A percentile compares a stretch with the other conserved stretches of the same genome.
Conservation (phyloP, 176 grass and related monocot species). For the Pharus latifolius region DNA sequence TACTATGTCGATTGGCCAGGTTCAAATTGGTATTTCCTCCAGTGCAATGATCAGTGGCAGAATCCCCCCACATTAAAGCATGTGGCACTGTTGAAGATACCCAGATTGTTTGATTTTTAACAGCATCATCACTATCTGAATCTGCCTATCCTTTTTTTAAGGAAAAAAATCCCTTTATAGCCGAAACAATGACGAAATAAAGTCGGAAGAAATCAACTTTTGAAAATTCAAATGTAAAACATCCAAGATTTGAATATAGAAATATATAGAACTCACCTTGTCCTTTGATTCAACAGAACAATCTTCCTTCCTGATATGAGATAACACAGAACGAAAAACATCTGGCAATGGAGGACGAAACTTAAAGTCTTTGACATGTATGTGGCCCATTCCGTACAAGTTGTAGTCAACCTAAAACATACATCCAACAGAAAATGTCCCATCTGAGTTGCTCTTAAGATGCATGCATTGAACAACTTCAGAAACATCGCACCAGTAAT, state of each 20-base stretch:
- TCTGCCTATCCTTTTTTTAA: constrained; percentile 42
- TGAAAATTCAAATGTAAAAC: constrained; percentile 3
- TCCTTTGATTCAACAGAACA: constrained; percentile 28
- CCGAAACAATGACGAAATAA: not conserved
- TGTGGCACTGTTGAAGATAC: constrained; percentile 59
- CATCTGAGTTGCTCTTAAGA: not conserved
- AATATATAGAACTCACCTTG: constrained; percentile 9
- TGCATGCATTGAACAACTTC: not conserved
- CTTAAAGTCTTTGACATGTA: constrained; percentile 85
- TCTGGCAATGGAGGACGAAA: constrained; percentile 78
- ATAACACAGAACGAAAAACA: constrained; percentile 42
- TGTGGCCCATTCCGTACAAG: constrained; percentile 94
- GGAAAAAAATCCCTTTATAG: not conserved
- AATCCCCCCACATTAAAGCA: constrained; percentile 48
- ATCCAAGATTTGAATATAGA: not conserved
- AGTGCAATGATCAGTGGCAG: constrained; percentile 7
- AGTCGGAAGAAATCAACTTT: constrained; percentile 11
- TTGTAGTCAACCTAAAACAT: constrained; percentile 79
- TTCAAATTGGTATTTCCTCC: constrained; percentile 12
- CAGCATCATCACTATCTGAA: constrained; percentile 24
- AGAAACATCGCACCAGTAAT: not conserved
- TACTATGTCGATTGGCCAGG: constrained; percentile 58
- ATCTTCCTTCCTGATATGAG: constrained; percentile 19
- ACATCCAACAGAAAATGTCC: constrained; percentile 22
- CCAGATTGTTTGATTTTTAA: constrained; percentile 50